A percentile compares a stretch with the other conserved stretches of the same genome.
Conservation (phyloP, 345 rosid genomes). For the Eucalyptus fibrosa region DNA sequence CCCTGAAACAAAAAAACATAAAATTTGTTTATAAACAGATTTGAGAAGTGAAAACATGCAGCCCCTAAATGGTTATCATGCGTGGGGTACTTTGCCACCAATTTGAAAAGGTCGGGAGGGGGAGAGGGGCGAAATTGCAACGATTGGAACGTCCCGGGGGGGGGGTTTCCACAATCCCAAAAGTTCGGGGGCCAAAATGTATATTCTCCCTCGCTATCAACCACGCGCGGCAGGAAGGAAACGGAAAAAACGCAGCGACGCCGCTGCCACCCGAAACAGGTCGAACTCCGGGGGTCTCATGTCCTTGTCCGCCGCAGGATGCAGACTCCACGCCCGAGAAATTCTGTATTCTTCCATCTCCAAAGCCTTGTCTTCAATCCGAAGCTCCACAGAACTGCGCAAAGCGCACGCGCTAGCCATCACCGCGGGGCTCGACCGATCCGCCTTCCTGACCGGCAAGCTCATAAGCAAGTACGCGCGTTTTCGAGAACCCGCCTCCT, state of each 20-base stretch:
- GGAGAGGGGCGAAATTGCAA: background rate
- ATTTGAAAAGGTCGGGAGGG: background rate
- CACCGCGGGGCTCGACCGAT: conserved; percentile 32
- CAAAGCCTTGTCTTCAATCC: conserved; percentile 17
- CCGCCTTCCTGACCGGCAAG: conserved; percentile 45
- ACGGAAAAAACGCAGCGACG: background rate
- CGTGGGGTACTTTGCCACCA: background rate
- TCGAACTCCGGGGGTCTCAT: background rate
- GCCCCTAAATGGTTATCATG: no score
- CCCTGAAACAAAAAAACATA: no score
- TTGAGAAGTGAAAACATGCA: no score
- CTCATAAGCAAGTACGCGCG: conserved; percentile 50
- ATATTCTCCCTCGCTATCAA: background rate
- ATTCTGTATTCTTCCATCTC: conserved; percentile 18
- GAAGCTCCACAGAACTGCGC: conserved; percentile 20
- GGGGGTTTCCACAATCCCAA: background rate
- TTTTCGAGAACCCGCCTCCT: conserved; percentile 23
- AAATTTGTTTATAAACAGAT: no score
- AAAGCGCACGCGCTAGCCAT: conserved; percentile 31
- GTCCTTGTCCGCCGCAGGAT: background rate
- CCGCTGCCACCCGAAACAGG: background rate
- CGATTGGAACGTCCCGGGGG: background rate
- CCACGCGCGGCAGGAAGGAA: background rate
- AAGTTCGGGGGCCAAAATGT: background rate
- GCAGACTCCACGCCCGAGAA: background rate